These are phyloP conservation scores for Curvularia verruculosa DNA, from an alignment of 2,329 filamentous ascomycete genomes.

Conservation along the genomic window DNA sequence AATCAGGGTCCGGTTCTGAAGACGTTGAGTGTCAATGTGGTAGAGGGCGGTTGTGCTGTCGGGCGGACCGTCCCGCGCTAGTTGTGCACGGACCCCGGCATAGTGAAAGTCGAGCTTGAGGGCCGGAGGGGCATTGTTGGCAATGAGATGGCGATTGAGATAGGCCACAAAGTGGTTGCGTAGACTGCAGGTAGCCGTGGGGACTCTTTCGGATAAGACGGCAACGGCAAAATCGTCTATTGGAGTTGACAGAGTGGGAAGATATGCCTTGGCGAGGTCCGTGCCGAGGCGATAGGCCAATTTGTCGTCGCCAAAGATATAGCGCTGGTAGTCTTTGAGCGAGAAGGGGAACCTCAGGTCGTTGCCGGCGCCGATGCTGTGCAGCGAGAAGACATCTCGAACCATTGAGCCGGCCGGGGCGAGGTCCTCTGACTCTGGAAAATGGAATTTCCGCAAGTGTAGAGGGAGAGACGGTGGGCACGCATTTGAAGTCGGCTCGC, in stretches of 20 bases:
- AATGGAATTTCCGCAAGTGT: slow-evolving; percentile 1
- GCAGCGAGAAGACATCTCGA: slow-evolving; percentile 29
- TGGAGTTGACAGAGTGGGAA: slow-evolving; percentile 24
- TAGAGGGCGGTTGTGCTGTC: slow-evolving; percentile 11
- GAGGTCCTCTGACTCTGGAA: slow-evolving; percentile 2
- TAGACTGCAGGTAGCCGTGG: slow-evolving; percentile 30
- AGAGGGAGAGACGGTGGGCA: slow-evolving; percentile 4
- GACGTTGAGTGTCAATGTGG: slow-evolving; percentile 24
- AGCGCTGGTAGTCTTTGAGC: slow-evolving; percentile 31
- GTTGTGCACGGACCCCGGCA: slow-evolving; percentile 4
- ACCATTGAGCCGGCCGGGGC: slow-evolving; percentile 24
- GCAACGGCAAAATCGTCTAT: slow-evolving; percentile 28
- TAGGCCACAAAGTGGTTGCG: slow-evolving; percentile 32
- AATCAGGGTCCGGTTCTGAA: slow-evolving; percentile 20
- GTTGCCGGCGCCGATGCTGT: slow-evolving; percentile 22
- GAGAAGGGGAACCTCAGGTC: slow-evolving; percentile 27
- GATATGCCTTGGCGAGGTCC: slow-evolving; percentile 35
- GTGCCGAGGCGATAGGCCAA: slow-evolving; percentile 34
- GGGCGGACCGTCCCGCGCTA: slow-evolving; percentile 18
- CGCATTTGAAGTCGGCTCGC: slow-evolving; percentile 26
- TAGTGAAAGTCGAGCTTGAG: slow-evolving; percentile 28
- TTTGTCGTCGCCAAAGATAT: slow-evolving; percentile 35
- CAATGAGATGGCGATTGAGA: slow-evolving; percentile 30
- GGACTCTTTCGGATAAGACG: slow-evolving; percentile 31
- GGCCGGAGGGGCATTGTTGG: slow-evolving; percentile 23